Evolutionary conservation across 805 yeast species (phyloP).

Genomic region (Groenewaldozyma tartarivorans): DNA sequence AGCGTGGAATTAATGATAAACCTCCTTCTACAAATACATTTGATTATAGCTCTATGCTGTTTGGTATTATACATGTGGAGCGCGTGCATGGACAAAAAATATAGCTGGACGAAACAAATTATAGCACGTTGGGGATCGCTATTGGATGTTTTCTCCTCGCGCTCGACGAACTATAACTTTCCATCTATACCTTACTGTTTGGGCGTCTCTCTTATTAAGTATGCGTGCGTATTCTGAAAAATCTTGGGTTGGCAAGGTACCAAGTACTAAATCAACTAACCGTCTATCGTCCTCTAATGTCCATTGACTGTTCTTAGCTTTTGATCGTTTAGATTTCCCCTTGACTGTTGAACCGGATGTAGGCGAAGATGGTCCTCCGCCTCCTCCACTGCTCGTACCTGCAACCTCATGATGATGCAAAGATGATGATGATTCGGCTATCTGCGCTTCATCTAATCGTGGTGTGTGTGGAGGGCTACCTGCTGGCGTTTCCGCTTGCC

Average conservation of each 20-base stretch:
- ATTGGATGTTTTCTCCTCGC: constrained; percentile 17
- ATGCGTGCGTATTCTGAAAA: constrained; percentile 25
- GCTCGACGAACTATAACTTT: constrained; percentile 26
- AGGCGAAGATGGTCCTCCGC: background rate
- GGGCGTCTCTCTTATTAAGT: constrained; percentile 27
- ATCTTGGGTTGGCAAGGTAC: constrained; percentile 27
- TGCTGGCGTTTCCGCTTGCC: no score
- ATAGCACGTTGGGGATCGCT: background rate
- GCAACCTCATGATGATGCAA: no score
- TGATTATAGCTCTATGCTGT: no score
- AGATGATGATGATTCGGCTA: no score
- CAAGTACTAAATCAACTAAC: constrained; percentile 25
- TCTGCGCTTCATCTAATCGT: no score
- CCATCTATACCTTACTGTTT: constrained; percentile 29
- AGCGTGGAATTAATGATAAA: no score
- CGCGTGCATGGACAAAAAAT: no score
- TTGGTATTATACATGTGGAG: no score
- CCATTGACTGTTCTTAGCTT: constrained; percentile 28
- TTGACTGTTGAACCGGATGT: constrained; percentile 5
- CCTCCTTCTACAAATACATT: no score
- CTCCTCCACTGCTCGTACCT: no score
- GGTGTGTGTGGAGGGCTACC: no score
- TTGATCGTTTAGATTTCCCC: constrained; percentile 17
- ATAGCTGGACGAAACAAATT: background rate
- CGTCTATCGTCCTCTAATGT: constrained; percentile 25